Base-by-base conservation (phyloP, 768 basidiomycete genomes). In the Suillus subalutaceus region DNA sequence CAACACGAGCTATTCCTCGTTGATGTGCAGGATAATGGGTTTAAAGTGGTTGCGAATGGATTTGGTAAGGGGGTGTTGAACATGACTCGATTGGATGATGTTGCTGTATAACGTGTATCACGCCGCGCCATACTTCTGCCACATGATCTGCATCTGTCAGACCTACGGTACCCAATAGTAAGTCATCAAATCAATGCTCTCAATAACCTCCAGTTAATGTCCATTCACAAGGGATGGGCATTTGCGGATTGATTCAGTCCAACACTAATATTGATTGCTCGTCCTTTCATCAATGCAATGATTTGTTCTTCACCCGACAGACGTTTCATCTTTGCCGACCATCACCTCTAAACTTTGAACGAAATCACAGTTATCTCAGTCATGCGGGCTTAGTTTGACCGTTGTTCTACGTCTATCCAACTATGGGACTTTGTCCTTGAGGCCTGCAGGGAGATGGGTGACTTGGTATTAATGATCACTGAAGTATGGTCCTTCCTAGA, bases 1-100 rank as follows among this genome's bases (percentile, higher is more conserved):
- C 90, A 94, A 68, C 92, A 94, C 70, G 91, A 93, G 23, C 72
- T 92, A 16, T 94, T 94, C 80, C 76, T 93, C 40, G 83, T 87
- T 3, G 91, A 94, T 68, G 92, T 93, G 43, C 85, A 86, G 72
- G 87, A 86, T 62, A 76, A 79, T 60, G 92, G 92, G 2, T 93
- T 93, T 71, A 82, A 83, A 67, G 88, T 89, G 15, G 82, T 94
- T 30, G 90, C 92, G 7, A 77, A 82, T n/a, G 92, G 87, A 15
- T 94, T 91, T 72, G 84, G 89, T 18, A 81, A 88, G 64, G 92
- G 91, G 15, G 79, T 90, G 52, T 72, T 93, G 69, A 81, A 80
- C 61, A 66, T 74, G 57, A 66, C 74, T 46, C 66, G 73, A 16
- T 62, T 70, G 12, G 76, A 75, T 37, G 76, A 74, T 48, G 70